These are phyloP conservation scores for Lactifluus subvellereus DNA, from an alignment of 768 basidiomycete species.

Conservation along the genomic window DNA sequence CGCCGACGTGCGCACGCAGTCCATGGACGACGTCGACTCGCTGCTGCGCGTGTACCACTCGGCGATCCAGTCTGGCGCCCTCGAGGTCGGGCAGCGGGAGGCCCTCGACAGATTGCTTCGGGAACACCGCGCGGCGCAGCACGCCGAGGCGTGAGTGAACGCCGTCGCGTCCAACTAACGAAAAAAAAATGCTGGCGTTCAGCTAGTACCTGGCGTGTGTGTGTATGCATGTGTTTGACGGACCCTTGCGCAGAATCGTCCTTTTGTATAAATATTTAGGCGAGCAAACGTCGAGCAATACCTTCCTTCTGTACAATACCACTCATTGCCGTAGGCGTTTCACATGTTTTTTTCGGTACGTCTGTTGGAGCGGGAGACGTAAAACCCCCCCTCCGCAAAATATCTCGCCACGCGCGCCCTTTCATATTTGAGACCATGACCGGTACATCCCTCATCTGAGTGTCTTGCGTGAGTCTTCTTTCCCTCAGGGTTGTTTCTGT, in stretches of 20 bases:
- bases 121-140: constrained; percentile 53
- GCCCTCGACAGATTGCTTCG: constrained; percentile 81
- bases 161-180: too few species aligned
- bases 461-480: too few species aligned
- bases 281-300: constrained; percentile 1
- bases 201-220: background rate
- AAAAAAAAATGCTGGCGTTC: constrained; percentile 9
- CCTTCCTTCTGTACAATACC: constrained; percentile 4
- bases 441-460: too few species aligned
- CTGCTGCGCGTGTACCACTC: constrained; percentile 94
- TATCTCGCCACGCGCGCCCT: background rate
- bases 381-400: background rate
- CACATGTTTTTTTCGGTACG: background rate
- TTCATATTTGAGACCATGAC: too few species aligned
- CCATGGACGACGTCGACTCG: constrained; percentile 98
- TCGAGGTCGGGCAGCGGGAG: constrained; percentile 90
- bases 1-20: constrained; percentile 95
- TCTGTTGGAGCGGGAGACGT: background rate
- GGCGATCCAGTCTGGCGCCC: constrained; percentile 85
- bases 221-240: background rate
- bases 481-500: too few species aligned
- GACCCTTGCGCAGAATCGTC: background rate
- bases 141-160: constrained; percentile 1
- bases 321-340: background rate
- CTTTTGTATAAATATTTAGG: background rate